Evolutionary conservation across 2,329 filamentous ascomycete genomes (phyloP).

Genomic region (Escovopsis sp.): DNA sequence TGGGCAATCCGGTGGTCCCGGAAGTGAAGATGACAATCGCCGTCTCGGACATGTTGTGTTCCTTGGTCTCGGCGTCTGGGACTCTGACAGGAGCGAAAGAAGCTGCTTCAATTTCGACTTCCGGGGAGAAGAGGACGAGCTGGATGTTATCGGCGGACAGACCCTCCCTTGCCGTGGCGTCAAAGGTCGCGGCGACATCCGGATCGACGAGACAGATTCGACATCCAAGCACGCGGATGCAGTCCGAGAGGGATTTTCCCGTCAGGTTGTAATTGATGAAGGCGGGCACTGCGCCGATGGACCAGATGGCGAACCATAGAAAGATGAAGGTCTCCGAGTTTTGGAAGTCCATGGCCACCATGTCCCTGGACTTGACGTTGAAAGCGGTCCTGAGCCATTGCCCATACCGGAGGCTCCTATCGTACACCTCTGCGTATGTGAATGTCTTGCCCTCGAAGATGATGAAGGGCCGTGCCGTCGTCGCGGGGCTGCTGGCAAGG

Average conservation of each 20-base stretch:
- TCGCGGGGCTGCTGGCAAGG: constrained; percentile 36
- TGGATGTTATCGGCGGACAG: constrained; percentile 30
- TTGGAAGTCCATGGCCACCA: constrained; percentile 68
- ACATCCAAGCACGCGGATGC: constrained; percentile 52
- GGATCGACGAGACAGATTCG: constrained; percentile 56
- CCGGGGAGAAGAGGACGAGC: constrained; percentile 46
- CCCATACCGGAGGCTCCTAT: constrained; percentile 55
- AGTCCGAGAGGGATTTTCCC: constrained; percentile 58
- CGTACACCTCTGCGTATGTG: constrained; percentile 65
- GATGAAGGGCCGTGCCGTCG: constrained; percentile 43
- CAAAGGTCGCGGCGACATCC: constrained; percentile 37
- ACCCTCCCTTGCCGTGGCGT: constrained; percentile 34
- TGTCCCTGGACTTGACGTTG: constrained; percentile 51
- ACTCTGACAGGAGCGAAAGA: constrained; percentile 38
- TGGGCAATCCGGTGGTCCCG: constrained; percentile 73
- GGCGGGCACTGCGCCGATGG: constrained; percentile 66
- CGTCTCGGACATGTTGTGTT: constrained; percentile 39
- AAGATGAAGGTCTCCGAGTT: constrained; percentile 71
- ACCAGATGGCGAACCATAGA: constrained; percentile 65
- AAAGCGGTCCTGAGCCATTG: constrained; percentile 55
- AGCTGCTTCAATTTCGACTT: constrained; percentile 39
- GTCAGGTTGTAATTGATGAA: constrained; percentile 81
- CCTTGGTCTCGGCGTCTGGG: constrained; percentile 40
- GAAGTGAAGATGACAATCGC: constrained; percentile 72
- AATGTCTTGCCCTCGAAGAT: constrained; percentile 54